Evolutionary conservation across 306 rosid species (phyloP).

Genomic region (Nissolia schottii): DNA sequence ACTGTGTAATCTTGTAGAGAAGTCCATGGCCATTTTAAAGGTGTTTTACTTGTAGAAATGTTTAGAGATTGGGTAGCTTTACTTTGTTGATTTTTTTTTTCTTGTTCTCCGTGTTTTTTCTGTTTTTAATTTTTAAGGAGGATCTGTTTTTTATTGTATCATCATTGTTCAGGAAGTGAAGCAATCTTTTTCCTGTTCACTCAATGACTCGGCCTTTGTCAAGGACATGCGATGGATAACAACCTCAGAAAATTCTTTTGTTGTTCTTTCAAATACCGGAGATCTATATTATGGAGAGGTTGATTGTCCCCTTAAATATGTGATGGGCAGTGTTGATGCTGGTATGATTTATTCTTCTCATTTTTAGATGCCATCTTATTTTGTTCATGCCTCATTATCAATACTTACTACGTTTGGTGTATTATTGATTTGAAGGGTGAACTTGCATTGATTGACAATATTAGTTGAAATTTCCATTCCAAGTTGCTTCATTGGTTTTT

Average conservation of each 20-base stretch:
- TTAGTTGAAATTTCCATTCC: not conserved
- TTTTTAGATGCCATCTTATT: not conserved
- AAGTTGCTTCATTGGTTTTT: not conserved
- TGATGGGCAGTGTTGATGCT: slow-evolving; percentile 70
- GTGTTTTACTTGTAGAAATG: not conserved
- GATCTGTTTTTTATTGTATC: not conserved
- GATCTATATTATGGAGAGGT: slow-evolving; percentile 50
- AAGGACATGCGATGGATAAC: slow-evolving; percentile 78
- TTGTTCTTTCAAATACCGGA: slow-evolving; percentile 65
- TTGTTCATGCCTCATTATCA: not conserved
- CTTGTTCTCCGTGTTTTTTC: not conserved
- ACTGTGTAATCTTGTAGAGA: not conserved
- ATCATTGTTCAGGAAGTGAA: slow-evolving; percentile 46
- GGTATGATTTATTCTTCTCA: slow-evolving; percentile 44
- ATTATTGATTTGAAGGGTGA: slow-evolving; percentile 13
- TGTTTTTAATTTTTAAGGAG: not conserved
- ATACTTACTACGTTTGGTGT: not conserved
- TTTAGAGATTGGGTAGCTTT: not conserved
- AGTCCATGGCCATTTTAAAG: not conserved
- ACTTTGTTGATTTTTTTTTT: not conserved
- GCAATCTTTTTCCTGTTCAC: slow-evolving; percentile 51
- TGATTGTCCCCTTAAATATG: slow-evolving; percentile 41
- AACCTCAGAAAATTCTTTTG: slow-evolving; percentile 38
- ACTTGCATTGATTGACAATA: not conserved
- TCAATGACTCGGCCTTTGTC: slow-evolving; percentile 40